Evolutionary conservation across 495 filamentous ascomycete genomes (phyloP).

Genomic region (Aspergillus funiculosus): DNA sequence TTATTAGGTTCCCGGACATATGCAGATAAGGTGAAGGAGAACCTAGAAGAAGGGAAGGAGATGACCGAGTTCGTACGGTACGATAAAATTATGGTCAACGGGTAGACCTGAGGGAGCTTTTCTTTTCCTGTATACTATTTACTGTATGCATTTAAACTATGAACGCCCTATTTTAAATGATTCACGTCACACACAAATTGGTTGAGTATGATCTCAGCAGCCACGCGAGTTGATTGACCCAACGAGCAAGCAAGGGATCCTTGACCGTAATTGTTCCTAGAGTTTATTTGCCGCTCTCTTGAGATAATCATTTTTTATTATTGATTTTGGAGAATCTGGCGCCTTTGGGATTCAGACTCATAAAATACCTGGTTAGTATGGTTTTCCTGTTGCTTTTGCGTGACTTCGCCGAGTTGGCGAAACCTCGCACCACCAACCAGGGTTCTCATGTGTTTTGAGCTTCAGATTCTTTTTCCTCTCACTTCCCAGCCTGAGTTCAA

Average conservation of each 20-base stretch:
- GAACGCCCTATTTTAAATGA: background rate
- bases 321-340: too few species aligned
- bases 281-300: background rate
- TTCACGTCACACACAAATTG: background rate
- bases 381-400: background rate
- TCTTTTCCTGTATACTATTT: slow-evolving; percentile 6
- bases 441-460: background rate
- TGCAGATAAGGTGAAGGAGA: background rate
- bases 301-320: background rate
- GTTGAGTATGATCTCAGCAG: slow-evolving; percentile 5
- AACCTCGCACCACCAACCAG: slow-evolving; percentile 1
- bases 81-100: background rate
- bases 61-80: too few species aligned
- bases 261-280: background rate
- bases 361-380: background rate
- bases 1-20: background rate
- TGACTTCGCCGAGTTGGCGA: background rate
- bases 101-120: background rate
- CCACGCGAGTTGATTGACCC: slow-evolving; percentile 2
- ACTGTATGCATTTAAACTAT: background rate
- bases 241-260: slow-evolving; percentile 2
- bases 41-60: background rate
- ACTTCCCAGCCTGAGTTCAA: background rate
- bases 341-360: too few species aligned
- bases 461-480: background rate